Percentiles rank a stretch among this genome's conserved stretches.
Evolutionary conservation across 1,284 basidiomycete genomes (phyloP).

Genomic region (Rhodotorula mucilaginosa): DNA sequence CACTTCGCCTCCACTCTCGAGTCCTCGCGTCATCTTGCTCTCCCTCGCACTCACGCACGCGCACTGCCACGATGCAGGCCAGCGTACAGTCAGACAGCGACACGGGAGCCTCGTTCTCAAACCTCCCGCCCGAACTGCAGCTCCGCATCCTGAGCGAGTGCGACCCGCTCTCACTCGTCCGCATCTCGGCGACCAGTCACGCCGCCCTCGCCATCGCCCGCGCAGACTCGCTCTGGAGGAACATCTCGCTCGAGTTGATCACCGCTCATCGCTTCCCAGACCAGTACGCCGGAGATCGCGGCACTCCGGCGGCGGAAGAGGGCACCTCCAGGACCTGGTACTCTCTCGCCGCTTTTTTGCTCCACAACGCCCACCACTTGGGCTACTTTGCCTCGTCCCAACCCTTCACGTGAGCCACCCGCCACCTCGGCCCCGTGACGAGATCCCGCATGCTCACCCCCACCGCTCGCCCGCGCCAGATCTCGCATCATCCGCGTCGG

Average conservation of each 20-base stretch:
- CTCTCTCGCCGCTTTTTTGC: constrained; percentile 21
- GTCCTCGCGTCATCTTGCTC: background rate
- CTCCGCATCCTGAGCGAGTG: constrained; percentile 16
- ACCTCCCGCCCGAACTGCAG: constrained; percentile 33
- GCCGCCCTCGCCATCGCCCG: constrained; percentile 8
- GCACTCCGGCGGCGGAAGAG: background rate
- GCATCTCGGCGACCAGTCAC: constrained; percentile 5
- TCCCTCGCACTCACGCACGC: background rate
- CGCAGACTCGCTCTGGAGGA: constrained; percentile 17
- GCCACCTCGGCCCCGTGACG: background rate
- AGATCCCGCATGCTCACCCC: background rate
- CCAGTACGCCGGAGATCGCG: background rate
- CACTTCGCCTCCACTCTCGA: background rate
- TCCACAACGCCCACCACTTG: constrained; percentile 12
- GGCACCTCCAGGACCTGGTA: constrained; percentile 9
- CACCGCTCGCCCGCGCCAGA: constrained; percentile 5
- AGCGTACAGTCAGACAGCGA: background rate
- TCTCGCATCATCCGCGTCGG: constrained; percentile 32
- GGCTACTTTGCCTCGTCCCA: constrained; percentile 32
- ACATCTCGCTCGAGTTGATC: constrained; percentile 9
- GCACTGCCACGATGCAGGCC: background rate
- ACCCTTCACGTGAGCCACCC: constrained; percentile 25
- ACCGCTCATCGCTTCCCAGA: background rate
- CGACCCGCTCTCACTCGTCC: constrained; percentile 26
- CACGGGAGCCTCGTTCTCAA: background rate